Evolutionary conservation across 2,329 filamentous ascomycete genomes (phyloP).

Genomic region (Gaeumannomyces tritici): DNA sequence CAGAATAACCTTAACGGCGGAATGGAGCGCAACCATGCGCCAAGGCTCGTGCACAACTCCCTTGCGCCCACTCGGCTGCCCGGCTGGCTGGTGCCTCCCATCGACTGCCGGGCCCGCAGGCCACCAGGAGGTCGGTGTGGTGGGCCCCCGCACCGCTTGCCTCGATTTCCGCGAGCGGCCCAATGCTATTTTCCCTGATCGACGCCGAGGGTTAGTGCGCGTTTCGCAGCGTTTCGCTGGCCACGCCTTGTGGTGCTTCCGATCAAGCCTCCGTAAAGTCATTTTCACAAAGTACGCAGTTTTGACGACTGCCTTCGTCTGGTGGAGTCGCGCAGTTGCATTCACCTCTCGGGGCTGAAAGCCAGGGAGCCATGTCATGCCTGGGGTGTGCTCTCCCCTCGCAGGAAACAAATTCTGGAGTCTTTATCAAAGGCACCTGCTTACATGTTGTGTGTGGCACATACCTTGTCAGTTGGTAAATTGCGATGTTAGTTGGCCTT

Average conservation of each 20-base stretch:
- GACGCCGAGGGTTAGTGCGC: slow-evolving; percentile 12
- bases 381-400: too few relatives aligned
- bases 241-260: too few relatives aligned
- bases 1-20: slow-evolving; percentile 11
- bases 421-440: too few relatives aligned
- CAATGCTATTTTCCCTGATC: slow-evolving; percentile 15
- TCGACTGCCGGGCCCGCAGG: background rate
- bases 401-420: background rate
- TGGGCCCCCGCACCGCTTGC: too few relatives aligned
- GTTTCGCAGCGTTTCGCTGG: slow-evolving; percentile 19
- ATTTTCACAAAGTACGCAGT: too few relatives aligned
- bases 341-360: background rate
- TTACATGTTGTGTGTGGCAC: too few relatives aligned
- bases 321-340: background rate
- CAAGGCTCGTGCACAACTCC: background rate
- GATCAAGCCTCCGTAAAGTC: too few relatives aligned
- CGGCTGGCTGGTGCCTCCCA: background rate
- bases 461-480: too few relatives aligned
- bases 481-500: background rate
- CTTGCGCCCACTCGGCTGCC: background rate
- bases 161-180: background rate
- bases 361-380: too few relatives aligned
- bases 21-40: background rate
- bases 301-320: too few relatives aligned
- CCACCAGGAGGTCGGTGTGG: background rate